Evolutionary conservation across 345 rosid genomes (phyloP), one percentile per base, ranked within the genome.

Genomic region (Citrus inodora): DNA sequence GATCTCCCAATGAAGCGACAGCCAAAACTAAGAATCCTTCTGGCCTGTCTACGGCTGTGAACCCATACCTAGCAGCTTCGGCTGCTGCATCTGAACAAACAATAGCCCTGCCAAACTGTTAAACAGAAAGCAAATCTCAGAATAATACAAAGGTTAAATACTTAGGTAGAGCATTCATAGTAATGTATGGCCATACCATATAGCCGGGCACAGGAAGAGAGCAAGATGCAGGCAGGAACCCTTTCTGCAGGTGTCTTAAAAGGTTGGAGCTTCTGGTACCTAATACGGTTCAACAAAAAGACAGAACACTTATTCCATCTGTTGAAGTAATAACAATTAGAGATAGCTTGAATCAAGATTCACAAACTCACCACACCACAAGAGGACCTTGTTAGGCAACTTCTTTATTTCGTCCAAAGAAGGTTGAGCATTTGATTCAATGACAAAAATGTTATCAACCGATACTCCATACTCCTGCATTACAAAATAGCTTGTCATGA

Each of bases 31-130:
- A 82, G 81, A 94, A 90, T n/a, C 98, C 94, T 60, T 90, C 92
- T 4, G 92, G 92, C 84, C 92, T 90, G 73, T 91, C 94, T 3
- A 91, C 83, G 0, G 97, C 89, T 1, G 95, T 89, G 70, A 91
- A 94, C 11, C 95, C 93, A 46, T 89, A 89, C 66, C 87, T 90
- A 13, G 98, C 92, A 32, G 97, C 99, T 79, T 96, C 97, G 17
- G 95, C 93, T 0, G 94, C 94, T 25, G 94, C 92, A 82, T 94
- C 98, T 1, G 92, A 89, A 59, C 97, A 92, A n/a, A 96, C 92
- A 8, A 94, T 87, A 0, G 93, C 98, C 76, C 60, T 90, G 61
- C 97, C 98, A 59, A 96, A 89, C 99, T 92, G 80, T 1, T 7
- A 17, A 3, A 1, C 14, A 38, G 10, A 17, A 60, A 21, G 5